A percentile compares a stretch with the other conserved stretches of the same genome.
phyloP scores from a whole-genome alignment of 306 rosid species.

The Castanospermum australe region DNA sequence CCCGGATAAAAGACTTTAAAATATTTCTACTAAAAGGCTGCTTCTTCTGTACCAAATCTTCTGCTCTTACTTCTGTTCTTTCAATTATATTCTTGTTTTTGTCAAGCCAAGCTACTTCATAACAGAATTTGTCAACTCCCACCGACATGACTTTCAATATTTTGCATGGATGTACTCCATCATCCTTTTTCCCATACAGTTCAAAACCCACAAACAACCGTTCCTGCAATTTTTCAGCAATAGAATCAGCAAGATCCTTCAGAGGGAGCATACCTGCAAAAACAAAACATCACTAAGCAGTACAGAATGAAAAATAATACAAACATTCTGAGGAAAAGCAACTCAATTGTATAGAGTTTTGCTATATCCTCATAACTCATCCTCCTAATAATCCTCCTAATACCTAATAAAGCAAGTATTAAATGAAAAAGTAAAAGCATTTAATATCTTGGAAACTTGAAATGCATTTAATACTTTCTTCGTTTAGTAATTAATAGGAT shows the following conservation, averaged over 20 bases:
- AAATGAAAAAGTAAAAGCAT: too few species aligned
- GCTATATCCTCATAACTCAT: too few species aligned
- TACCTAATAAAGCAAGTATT: too few species aligned
- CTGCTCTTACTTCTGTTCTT: constrained; percentile 40
- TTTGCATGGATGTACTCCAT: constrained; percentile 58
- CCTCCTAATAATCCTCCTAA: too few species aligned
- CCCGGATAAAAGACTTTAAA: constrained; percentile 87
- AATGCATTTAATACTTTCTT: too few species aligned
- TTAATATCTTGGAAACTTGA: too few species aligned
- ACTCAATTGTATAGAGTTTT: neutral
- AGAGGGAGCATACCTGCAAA: constrained; percentile 76
- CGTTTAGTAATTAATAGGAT: too few species aligned
- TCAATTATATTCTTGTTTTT: constrained; percentile 59
- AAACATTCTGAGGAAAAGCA: neutral
- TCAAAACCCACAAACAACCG: constrained; percentile 73
- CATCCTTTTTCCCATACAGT: constrained; percentile 67
- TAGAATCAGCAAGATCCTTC: constrained; percentile 78
- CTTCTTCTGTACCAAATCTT: constrained; percentile 76
- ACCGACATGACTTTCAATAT: constrained; percentile 58
- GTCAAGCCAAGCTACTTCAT: constrained; percentile 85
- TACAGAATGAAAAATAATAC: constrained; percentile 2
- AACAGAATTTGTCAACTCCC: constrained; percentile 41
- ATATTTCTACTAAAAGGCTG: constrained; percentile 71
- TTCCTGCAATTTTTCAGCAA: constrained; percentile 68
- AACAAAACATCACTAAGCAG: constrained; percentile 22